Evolutionary conservation across 768 basidiomycete species (phyloP).

Genomic region (Asterophora lycoperdoides): DNA sequence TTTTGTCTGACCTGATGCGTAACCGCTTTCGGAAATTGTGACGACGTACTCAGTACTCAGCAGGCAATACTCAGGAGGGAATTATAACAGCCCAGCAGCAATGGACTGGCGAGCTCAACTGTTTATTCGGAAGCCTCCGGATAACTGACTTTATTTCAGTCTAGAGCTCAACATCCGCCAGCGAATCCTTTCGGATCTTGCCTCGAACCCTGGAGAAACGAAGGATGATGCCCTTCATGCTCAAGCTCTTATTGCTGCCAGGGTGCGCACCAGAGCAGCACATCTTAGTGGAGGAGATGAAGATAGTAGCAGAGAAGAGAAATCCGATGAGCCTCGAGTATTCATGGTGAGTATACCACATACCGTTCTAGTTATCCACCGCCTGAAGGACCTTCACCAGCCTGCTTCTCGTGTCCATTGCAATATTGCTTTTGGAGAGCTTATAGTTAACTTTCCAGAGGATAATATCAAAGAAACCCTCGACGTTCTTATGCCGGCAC

Average conservation of each 20-base stretch:
- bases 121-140: background rate
- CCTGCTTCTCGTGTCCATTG: constrained; percentile 69
- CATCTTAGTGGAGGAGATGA: constrained; percentile 24
- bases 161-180: constrained; percentile 78
- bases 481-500: constrained; percentile 50
- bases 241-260: constrained; percentile 56
- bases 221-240: constrained; percentile 45
- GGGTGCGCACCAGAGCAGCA: constrained; percentile 44
- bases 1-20: no score
- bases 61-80: no score
- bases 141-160: constrained; percentile 32
- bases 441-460: constrained; percentile 62
- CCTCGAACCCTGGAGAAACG: constrained; percentile 46
- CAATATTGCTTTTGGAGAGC: constrained; percentile 80
- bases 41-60: no score
- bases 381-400: constrained; percentile 32
- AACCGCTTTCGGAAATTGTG: background rate
- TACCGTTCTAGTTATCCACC: constrained; percentile 3
- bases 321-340: constrained; percentile 30
- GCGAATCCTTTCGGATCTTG: constrained; percentile 71
- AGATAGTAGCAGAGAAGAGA: constrained; percentile 23
- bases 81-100: no score
- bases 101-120: constrained; percentile 48
- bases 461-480: constrained; percentile 46
- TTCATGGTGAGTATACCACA: constrained; percentile 32